phyloP scores from a whole-genome alignment of 1,139 yeast species.

The Debaryomycetaceae sp. region DNA sequence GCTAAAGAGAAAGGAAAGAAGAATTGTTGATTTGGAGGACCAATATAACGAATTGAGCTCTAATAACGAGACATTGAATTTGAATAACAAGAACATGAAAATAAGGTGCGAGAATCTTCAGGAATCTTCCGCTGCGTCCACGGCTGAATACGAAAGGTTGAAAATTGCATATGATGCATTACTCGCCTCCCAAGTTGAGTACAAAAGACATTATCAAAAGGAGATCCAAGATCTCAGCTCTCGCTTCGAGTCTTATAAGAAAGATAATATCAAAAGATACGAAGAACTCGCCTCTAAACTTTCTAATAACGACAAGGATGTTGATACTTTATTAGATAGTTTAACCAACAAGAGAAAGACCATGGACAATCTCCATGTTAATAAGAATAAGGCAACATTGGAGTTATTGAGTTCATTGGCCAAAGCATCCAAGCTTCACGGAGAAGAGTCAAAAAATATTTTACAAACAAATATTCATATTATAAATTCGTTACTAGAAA shows the following conservation, averaged over 20 bases:
- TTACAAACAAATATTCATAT: constrained; percentile 32
- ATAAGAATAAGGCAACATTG: constrained; percentile 45
- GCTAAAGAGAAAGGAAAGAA: constrained; percentile 60
- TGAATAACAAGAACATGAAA: constrained; percentile 48
- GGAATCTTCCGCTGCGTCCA: constrained; percentile 43
- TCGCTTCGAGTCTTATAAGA: constrained; percentile 36
- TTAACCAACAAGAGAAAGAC: constrained; percentile 39
- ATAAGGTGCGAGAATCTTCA: constrained; percentile 48
- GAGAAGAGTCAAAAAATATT: constrained; percentile 40
- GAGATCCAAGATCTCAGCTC: constrained; percentile 25
- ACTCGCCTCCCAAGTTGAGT: constrained; percentile 53
- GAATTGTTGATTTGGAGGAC: constrained; percentile 59
- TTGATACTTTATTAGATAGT: constrained; percentile 42
- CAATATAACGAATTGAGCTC: constrained; percentile 48
- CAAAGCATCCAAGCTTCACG: constrained; percentile 45
- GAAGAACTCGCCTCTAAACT: constrained; percentile 27
- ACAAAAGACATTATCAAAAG: constrained; percentile 48
- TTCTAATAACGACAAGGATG: constrained; percentile 40
- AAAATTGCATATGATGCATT: constrained; percentile 64
- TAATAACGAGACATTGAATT: constrained; percentile 42
- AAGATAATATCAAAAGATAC: constrained; percentile 29
- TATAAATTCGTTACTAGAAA: constrained; percentile 26
- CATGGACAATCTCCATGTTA: constrained; percentile 44
- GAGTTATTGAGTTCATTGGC: constrained; percentile 45
- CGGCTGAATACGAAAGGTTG: constrained; percentile 55